Base-by-base conservation (phyloP, 2,329 filamentous ascomycete species). In the Sporothrix variecibatus region DNA sequence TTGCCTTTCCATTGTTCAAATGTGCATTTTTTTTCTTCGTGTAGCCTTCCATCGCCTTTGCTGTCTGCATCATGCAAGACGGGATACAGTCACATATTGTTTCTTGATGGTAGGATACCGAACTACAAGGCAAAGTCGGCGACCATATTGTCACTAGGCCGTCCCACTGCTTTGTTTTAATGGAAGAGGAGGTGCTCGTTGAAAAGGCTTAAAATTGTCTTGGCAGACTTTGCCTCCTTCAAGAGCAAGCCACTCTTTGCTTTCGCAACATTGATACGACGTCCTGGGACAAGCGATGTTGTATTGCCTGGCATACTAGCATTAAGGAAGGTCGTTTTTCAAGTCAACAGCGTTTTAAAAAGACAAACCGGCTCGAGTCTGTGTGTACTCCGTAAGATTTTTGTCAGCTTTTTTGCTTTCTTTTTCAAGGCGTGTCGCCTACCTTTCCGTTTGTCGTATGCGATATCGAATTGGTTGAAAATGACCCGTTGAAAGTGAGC, bases 261-360 rank as follows among this genome's bases (percentile, higher is more conserved):
- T 49, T 40, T 20, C 3, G 64, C 64, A 31, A 20, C 43, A 67
- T 67, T 49, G 40, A 67, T 67, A 67, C 64, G 43, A 67, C 64
- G 38, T 43, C 9, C 34, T 65, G 60, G n/a, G 34, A n/a, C 38
- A 67, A 67, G 62, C 62, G 62, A 67, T 28, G 38, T 67, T n/a
- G 62, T 67, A 67, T 67, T 65, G 38, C 38, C n/a, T 28, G 23
- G 38, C n/a, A 67, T 67, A 2, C 62, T 67, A 12, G 38, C 62
- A 46, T 46, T 26, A 34, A 65, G 40, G 23, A 49, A 68, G 64
- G 15, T 28, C 3, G 6, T 9, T 49, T 49, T 67, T 17, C 17
- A 11, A 56, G n/a, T 56, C 51, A 49, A 4, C 43, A 20, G 15
- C 12, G 4, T 49, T 49, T n/a, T n/a, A n/a, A 15, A 49, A 12